These are phyloP conservation scores for Candida nanaspora DNA, from an alignment of 805 yeast species.

Conservation along the genomic window DNA sequence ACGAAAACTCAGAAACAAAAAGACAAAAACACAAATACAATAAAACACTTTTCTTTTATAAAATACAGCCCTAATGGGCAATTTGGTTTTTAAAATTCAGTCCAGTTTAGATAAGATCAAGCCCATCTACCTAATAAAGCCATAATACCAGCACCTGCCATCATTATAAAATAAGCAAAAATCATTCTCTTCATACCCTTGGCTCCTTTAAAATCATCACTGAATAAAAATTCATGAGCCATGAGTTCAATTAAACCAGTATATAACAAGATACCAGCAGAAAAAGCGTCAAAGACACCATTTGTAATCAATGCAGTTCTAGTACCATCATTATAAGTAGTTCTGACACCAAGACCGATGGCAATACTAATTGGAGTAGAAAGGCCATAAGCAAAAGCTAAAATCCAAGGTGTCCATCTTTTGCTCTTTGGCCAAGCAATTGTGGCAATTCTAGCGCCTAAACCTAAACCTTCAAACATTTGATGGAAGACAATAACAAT, in stretches of 20 bases:
- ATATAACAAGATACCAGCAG: slow-evolving; percentile 72
- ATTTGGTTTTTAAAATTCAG: no score
- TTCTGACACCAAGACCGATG: slow-evolving; percentile 70
- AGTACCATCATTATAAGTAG: slow-evolving; percentile 51
- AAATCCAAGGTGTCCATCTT: slow-evolving; percentile 50
- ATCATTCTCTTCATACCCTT: slow-evolving; percentile 44
- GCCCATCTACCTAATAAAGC: slow-evolving; percentile 75
- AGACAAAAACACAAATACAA: background rate
- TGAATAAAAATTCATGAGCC: slow-evolving; percentile 67
- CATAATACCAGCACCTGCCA: slow-evolving; percentile 70
- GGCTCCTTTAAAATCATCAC: slow-evolving; percentile 59
- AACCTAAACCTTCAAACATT: slow-evolving; percentile 79
- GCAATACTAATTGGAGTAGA: slow-evolving; percentile 73
- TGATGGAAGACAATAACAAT: slow-evolving; percentile 71
- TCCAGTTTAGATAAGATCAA: slow-evolving; percentile 16
- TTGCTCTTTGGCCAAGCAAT: slow-evolving; percentile 36
- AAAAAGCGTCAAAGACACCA: slow-evolving; percentile 69
- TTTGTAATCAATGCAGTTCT: slow-evolving; percentile 54
- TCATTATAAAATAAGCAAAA: slow-evolving; percentile 45
- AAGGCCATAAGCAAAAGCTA: slow-evolving; percentile 42
- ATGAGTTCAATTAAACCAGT: slow-evolving; percentile 72
- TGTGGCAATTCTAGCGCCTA: slow-evolving; percentile 69
- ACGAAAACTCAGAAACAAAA: no score
- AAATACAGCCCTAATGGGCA: background rate
- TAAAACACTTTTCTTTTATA: background rate